These are phyloP conservation scores for Taxawa tesnikishii DNA, from an alignment of 2,329 filamentous ascomycete genomes.

Conservation along the genomic window DNA sequence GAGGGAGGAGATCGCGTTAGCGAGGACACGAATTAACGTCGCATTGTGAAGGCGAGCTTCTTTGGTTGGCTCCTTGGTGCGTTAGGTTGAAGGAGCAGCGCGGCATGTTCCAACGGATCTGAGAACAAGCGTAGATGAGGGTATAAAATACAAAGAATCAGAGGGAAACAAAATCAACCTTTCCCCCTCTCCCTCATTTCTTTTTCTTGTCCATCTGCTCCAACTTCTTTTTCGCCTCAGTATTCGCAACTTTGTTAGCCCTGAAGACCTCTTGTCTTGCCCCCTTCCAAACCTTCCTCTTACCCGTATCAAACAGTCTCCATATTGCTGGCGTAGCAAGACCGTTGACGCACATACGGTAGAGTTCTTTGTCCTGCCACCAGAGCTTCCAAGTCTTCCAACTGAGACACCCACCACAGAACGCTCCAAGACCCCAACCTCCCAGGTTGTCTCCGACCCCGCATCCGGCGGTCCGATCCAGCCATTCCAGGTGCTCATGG, in stretches of 20 bases:
- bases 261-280: slow-evolving; percentile 16
- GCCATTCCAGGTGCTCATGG: slow-evolving; percentile 16
- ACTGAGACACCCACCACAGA: slow-evolving; percentile 9
- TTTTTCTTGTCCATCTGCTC: no score
- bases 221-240: neutral
- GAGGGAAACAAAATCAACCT: no score
- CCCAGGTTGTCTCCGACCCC: slow-evolving; percentile 20
- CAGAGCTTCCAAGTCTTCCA: slow-evolving; percentile 22
- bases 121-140: no score
- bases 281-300: slow-evolving; percentile 19
- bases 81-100: no score
- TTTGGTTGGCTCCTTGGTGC: no score
- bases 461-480: slow-evolving; percentile 20
- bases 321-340: slow-evolving; percentile 21
- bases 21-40: no score
- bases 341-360: slow-evolving; percentile 19
- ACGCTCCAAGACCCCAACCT: slow-evolving; percentile 6
- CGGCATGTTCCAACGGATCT: no score
- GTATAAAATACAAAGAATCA: no score
- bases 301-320: slow-evolving; percentile 22
- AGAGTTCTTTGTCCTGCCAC: slow-evolving; percentile 20
- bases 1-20: no score
- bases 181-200: no score
- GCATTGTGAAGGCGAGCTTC: no score
- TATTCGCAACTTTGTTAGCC: neutral